A percentile compares a stretch with the other conserved stretches of the same genome.
Conservation (phyloP, 176 grass and related monocot species). For the Musa schizocarpa region DNA sequence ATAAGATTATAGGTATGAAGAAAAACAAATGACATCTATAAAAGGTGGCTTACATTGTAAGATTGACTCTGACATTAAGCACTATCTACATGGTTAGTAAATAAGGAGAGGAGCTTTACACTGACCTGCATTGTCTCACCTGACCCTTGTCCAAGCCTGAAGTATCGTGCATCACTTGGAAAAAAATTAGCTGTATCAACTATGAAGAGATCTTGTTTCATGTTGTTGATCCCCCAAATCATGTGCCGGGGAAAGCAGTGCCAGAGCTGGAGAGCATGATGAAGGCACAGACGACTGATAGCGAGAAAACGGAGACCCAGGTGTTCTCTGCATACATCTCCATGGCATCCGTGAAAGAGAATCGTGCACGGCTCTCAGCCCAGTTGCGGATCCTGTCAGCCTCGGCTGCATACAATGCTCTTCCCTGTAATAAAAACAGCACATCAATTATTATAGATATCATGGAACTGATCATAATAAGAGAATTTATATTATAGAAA, state of each 20-base stretch:
- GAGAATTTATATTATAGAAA: neutral
- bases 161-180: neutral
- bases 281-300: constrained; percentile 92
- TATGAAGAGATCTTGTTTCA: neutral
- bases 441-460: neutral
- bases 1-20: too few relatives aligned
- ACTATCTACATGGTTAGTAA: neutral
- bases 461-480: too few relatives aligned
- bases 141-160: neutral
- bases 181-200: neutral
- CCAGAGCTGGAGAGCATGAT: constrained; percentile 89
- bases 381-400: constrained; percentile 94
- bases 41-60: too few relatives aligned
- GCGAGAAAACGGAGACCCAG: constrained; percentile 95
- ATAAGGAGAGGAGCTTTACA: neutral
- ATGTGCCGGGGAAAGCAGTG: constrained; percentile 69
- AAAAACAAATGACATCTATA: too few relatives aligned
- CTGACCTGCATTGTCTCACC: neutral
- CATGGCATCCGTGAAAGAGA: constrained; percentile 97
- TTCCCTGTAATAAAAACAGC: constrained; percentile 42
- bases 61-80: neutral
- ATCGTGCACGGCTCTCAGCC: constrained; percentile 83
- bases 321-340: constrained; percentile 97
- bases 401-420: constrained; percentile 84
- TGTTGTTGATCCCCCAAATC: neutral